Conservation (phyloP, 208 protist species). For the Acanthamoeba sp. region DNA sequence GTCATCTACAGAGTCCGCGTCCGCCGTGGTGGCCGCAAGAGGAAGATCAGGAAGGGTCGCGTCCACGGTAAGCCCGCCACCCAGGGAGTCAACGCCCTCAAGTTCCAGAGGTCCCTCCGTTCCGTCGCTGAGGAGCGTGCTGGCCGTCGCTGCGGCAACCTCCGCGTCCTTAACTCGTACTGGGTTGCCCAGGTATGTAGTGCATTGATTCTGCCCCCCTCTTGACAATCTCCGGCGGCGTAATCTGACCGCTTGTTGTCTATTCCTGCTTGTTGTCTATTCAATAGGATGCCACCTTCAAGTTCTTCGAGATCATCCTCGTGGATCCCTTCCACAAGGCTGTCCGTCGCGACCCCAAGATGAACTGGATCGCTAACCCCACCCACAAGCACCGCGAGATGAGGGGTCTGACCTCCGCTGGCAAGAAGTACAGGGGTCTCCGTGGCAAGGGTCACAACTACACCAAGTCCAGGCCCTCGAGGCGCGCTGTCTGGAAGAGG, state of each 20-base stretch:
- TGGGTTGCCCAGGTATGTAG: conserved; percentile 96
- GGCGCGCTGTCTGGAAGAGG: conserved; percentile 98
- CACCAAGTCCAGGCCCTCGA: conserved; percentile 96
- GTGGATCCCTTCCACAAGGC: conserved; percentile 98
- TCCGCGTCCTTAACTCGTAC: conserved; percentile 99
- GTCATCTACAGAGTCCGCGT: conserved; percentile 99
- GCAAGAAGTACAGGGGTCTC: conserved; percentile 97
- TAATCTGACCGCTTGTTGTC: too few species aligned
- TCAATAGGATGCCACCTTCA: conserved; percentile 96
- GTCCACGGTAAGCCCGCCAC: conserved; percentile 99
- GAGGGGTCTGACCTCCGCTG: conserved; percentile 98
- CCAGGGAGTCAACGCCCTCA: conserved; percentile 98
- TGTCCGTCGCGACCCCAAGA: conserved; percentile 98
- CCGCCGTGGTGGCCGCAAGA: conserved; percentile 98
- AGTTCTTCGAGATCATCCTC: conserved; percentile 99
- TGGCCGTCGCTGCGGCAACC: conserved; percentile 95
- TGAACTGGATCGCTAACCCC: conserved; percentile 99
- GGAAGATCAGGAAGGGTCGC: conserved; percentile 97
- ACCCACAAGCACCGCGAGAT: conserved; percentile 98
- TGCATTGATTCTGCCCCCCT: background rate
- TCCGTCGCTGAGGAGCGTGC: conserved; percentile 98
- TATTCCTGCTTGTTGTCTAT: background rate
- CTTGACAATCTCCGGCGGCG: background rate
- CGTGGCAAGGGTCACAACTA: conserved; percentile 95
- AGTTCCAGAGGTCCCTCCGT: conserved; percentile 96